These are phyloP conservation scores for Bacidia rubella DNA, from an alignment of 495 filamentous ascomycete species.

Conservation along the genomic window DNA sequence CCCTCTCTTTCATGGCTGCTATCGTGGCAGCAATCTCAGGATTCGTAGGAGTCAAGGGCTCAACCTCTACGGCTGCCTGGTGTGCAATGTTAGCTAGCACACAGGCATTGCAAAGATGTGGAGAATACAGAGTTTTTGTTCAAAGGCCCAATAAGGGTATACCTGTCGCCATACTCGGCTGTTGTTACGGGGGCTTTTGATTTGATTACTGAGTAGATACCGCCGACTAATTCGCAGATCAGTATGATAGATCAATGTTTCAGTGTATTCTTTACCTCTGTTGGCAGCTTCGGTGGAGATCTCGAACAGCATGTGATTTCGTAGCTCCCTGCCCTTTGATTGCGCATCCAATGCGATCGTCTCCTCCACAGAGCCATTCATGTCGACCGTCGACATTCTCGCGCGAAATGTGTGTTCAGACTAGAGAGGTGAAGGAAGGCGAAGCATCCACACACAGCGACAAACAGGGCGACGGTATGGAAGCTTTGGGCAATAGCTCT, in stretches of 20 bases:
- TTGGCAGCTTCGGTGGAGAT: conserved; percentile 94
- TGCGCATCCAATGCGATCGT: conserved; percentile 4
- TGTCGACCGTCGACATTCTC: conserved; percentile 7
- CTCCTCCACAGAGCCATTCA: conserved; percentile 10
- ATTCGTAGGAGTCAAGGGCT: conserved; percentile 73
- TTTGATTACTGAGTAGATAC: conserved; percentile 98
- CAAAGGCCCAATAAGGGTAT: conserved; percentile 88
- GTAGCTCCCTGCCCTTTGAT: conserved; percentile 42
- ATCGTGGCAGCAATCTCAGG: conserved; percentile 72
- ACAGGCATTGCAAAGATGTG: background rate
- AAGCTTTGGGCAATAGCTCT: background rate
- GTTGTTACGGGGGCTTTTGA: conserved; percentile 97
- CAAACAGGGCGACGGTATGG: background rate
- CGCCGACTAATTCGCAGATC: conserved; percentile 51
- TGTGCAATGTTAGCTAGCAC: conserved; percentile 18
- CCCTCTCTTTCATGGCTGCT: conserved; percentile 75
- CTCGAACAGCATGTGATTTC: conserved; percentile 81
- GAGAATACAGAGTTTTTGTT: conserved; percentile 69
- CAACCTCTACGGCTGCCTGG: conserved; percentile 88
- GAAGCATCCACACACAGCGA: background rate
- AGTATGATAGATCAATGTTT: background rate
- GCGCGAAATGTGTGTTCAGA: background rate
- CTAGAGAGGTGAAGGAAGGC: background rate
- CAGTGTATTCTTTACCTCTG: conserved; percentile 45
- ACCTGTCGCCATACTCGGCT: conserved; percentile 94